Evolutionary conservation across 2,329 filamentous ascomycete genomes (phyloP), one percentile per base, ranked within the genome.

Genomic region (Aureobasidium vineae): DNA sequence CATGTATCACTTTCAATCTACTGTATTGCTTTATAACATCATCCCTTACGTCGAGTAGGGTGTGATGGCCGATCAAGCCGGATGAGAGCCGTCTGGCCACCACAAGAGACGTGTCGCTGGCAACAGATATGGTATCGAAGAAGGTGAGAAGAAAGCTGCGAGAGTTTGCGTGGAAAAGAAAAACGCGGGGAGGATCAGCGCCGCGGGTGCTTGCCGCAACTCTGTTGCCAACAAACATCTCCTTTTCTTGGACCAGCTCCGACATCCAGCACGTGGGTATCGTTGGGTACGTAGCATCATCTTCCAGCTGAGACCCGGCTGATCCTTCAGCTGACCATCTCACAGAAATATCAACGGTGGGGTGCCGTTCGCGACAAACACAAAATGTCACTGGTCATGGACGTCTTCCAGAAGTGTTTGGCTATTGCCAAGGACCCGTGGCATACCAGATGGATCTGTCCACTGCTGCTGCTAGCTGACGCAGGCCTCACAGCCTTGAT

Each of bases 401-500:
- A 78, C 65, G 70, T 80, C 69, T 66, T 80, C 66, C 69, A 68
- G 28, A 73, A 73, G 45, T 72, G 69, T 50, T 65, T 76, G 63
- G 74, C 77, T 69, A 69, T 87, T 15, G 78, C 82, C 36, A 79
- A 75, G n/a, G 83, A 88, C 69, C 81, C 84, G 1, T 79, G 78
- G 57, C 82, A 88, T 72, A 83, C 83, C 56, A 77, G 74, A 84
- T 89, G 86, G 86, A 82, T 93, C 49, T 80, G 87, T 6, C 83
- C 87, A 0, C 79, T 87, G 3, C 82, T 97, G 6, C 81, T 95
- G 70, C 75, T 89, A 38, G 81, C 84, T 64, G 93, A 97, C 74
- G 87, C 86, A 8, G 77, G 85, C 21, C 84, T 97, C 26, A 95
- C 90, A 77, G 83, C 80, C 19, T 75, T 91, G 40, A 84, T 97